A percentile compares a stretch with the other conserved stretches of the same genome.
Conservation (phyloP, 768 basidiomycete species). For the Austroboletus festivus region DNA sequence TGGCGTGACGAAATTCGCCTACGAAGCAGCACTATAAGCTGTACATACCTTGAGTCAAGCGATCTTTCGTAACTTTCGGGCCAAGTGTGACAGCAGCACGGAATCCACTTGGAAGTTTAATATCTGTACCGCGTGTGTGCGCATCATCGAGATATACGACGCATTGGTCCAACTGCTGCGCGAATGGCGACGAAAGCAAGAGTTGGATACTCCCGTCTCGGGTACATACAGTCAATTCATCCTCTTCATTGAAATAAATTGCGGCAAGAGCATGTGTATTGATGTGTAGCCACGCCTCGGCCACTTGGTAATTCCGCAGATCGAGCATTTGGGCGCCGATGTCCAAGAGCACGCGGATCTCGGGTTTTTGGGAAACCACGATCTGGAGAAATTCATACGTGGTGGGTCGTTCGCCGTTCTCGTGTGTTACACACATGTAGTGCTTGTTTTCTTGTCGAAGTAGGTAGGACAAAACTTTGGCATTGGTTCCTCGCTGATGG, state of each 20-base stretch:
- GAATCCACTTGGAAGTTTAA: no score
- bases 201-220: slow-evolving; percentile 29
- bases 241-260: background rate
- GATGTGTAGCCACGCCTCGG: slow-evolving; percentile 12
- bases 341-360: background rate
- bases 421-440: slow-evolving; percentile 25
- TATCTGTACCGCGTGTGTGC: background rate
- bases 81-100: background rate
- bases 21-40: no score
- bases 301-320: slow-evolving; percentile 19
- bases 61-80: background rate
- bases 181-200: slow-evolving; percentile 38
- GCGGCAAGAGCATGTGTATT: slow-evolving; percentile 3
- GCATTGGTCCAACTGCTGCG: slow-evolving; percentile 15
- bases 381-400: slow-evolving; percentile 26
- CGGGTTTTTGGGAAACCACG: slow-evolving; percentile 14
- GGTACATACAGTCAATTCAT: slow-evolving; percentile 13
- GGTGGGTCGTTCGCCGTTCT: slow-evolving; percentile 20
- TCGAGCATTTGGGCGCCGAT: background rate
- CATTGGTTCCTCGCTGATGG: no score
- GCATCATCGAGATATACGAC: background rate
- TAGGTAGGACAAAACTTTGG: no score
- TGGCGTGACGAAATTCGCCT: background rate
- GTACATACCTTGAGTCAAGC: background rate
- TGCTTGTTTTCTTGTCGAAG: no score